These are phyloP conservation scores for Pelargonium cotyledonis DNA, from an alignment of 441 rosid genomes.

Conservation along the genomic window DNA sequence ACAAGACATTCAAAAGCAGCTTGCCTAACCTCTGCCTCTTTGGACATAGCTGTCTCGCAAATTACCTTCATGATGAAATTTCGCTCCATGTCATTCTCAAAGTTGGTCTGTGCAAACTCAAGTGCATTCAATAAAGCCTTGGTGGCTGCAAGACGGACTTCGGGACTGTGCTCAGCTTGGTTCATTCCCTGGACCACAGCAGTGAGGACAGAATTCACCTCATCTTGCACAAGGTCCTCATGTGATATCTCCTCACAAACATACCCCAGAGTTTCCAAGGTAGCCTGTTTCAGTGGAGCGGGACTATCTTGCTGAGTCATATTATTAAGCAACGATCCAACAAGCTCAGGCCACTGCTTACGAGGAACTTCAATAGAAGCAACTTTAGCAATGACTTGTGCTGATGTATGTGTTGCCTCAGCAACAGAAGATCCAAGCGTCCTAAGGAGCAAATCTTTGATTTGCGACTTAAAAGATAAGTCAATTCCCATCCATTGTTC, in stretches of 20 bases:
- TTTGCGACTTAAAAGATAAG: constrained; percentile 30
- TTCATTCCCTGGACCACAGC: constrained; percentile 58
- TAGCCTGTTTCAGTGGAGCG: constrained; percentile 45
- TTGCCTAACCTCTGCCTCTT: constrained; percentile 40
- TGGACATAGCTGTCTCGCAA: constrained; percentile 41
- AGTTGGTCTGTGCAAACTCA: constrained; percentile 51
- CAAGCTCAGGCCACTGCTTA: constrained; percentile 50
- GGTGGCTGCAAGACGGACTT: constrained; percentile 50
- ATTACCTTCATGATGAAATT: constrained; percentile 53
- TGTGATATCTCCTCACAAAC: constrained; percentile 58
- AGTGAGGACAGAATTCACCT: constrained; percentile 48
- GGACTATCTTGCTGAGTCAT: constrained; percentile 47
- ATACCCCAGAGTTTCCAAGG: constrained; percentile 51
- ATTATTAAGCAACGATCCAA: constrained; percentile 35
- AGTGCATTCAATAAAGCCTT: constrained; percentile 44
- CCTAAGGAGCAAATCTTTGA: constrained; percentile 34
- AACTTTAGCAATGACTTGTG: constrained; percentile 48
- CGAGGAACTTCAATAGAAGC: constrained; percentile 48
- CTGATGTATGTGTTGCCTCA: constrained; percentile 42
- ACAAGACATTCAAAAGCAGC: constrained; percentile 57
- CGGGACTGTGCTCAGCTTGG: constrained; percentile 36
- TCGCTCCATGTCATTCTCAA: constrained; percentile 49
- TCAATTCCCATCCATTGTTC: constrained; percentile 48
- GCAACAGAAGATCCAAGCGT: constrained; percentile 37
- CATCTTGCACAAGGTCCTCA: constrained; percentile 45